These are phyloP conservation scores for Ambrosia artemisiifolia DNA, from an alignment of 129 eudicot species.

Conservation along the genomic window DNA sequence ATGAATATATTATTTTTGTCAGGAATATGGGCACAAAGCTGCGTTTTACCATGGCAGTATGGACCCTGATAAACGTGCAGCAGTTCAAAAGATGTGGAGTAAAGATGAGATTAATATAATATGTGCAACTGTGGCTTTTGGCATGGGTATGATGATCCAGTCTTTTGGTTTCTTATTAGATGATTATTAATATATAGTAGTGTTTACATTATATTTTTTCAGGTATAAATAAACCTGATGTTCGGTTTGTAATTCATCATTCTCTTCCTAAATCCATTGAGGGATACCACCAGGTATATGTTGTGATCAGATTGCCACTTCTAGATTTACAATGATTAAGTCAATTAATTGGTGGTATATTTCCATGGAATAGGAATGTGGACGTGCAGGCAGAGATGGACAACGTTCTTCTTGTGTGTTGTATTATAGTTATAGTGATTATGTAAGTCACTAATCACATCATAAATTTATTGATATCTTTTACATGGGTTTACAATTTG, in stretches of 20 bases:
- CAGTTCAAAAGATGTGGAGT: constrained; percentile 91
- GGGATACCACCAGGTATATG: constrained; percentile 90
- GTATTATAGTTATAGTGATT: constrained; percentile 84
- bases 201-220: constrained; percentile 31
- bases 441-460: constrained; percentile 51
- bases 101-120: constrained; percentile 85
- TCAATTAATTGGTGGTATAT: not conserved
- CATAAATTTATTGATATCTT: not conserved
- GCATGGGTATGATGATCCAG: constrained; percentile 67
- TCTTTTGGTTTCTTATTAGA: constrained; percentile 24
- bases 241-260: constrained; percentile 96
- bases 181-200: constrained; percentile 10
- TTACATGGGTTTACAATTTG: not conserved
- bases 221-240: constrained; percentile 97
- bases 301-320: constrained; percentile 3
- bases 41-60: constrained; percentile 89
- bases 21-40: constrained; percentile 90
- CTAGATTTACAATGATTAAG: constrained; percentile 8
- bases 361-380: constrained; percentile 68
- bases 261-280: constrained; percentile 97
- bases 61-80: constrained; percentile 75
- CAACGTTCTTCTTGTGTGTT: constrained; percentile 76
- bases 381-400: constrained; percentile 99
- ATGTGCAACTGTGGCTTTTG: constrained; percentile 98
- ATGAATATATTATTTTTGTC: constrained; percentile 10